These are phyloP conservation scores for Litchi chinensis DNA, from an alignment of 345 rosid genomes.

Conservation along the genomic window DNA sequence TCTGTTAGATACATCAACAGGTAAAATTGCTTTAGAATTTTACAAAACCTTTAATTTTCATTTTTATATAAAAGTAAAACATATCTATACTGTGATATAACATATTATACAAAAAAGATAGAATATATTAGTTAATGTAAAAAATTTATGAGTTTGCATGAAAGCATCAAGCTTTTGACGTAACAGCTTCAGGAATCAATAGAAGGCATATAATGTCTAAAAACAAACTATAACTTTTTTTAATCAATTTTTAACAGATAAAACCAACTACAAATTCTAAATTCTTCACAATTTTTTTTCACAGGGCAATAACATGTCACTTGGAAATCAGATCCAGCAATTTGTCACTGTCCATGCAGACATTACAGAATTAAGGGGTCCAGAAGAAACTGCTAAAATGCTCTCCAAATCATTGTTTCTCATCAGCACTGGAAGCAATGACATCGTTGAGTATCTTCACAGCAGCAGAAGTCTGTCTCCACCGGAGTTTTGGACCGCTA, in stretches of 20 bases:
- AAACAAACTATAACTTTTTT: too few relatives aligned
- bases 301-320: conserved; percentile 28
- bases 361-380: conserved; percentile 24
- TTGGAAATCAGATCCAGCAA: conserved; percentile 44
- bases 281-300: background rate
- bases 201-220: too few relatives aligned
- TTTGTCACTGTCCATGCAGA: conserved; percentile 25
- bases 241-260: background rate
- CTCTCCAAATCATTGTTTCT: conserved; percentile 40
- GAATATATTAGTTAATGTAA: too few relatives aligned
- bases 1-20: too few relatives aligned
- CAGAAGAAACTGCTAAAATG: background rate
- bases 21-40: too few relatives aligned
- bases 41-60: too few relatives aligned
- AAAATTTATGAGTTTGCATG: too few relatives aligned
- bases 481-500: conserved; percentile 18
- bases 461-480: background rate
- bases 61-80: too few relatives aligned
- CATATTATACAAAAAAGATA: too few relatives aligned
- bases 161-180: too few relatives aligned
- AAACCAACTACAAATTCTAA: background rate
- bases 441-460: conserved; percentile 30
- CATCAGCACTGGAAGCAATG: conserved; percentile 53
- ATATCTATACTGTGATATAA: too few relatives aligned
- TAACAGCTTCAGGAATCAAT: too few relatives aligned